Base-by-base conservation (phyloP, 2,329 filamentous ascomycete genomes). In the Aspergillus puulaauensis region DNA sequence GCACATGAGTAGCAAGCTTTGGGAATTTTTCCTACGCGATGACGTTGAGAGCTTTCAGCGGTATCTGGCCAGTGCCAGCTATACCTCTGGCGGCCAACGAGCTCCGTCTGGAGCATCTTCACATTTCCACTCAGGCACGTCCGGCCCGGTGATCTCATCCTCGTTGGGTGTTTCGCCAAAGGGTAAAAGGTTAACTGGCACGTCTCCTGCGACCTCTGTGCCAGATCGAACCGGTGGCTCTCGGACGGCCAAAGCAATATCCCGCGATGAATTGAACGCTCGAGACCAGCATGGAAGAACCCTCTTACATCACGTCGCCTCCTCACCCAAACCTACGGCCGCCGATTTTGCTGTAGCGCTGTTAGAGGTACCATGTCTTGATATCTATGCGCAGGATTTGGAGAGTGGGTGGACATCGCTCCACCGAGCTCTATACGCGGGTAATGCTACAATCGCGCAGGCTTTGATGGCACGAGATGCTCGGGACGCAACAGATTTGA, bases 361-460 rank as follows among this genome's bases (percentile, higher is more conserved):
- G 37, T 81, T 98, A 47, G 87, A 92, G 21, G 88, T 96, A 68
- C 91, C 92, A 1, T 82, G 88, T 52, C 84, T 92, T 64, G 95
- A 99, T 75, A 79, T 98, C 8, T 95, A 96, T 68, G 80, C 83
- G 2, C 93, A 96, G 71, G 95, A 99, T 73, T 80, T 82, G 7
- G 95, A 99, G 74, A 98, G 90, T 74, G 93, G 93, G 45, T 99
- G 95, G 95, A 99, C 96, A 60, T 88, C 93, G 39, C 81, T 99
- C 40, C 95, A 99, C 71, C 86, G 95, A 66, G 91, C 93, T 7
- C 81, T 98, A 43, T 98, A 97, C 71, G 86, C 88, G 66, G 93
- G 93, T 47, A 97, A 97, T 69, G 86, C 95, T 51, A 87, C 90
- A 6, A 88, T 96, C 64, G 95, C 95, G 3, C 86, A 91, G 47